Evolutionary conservation across 2,329 filamentous ascomycete genomes (phyloP).

Genomic region (Colletotrichum musicola): DNA sequence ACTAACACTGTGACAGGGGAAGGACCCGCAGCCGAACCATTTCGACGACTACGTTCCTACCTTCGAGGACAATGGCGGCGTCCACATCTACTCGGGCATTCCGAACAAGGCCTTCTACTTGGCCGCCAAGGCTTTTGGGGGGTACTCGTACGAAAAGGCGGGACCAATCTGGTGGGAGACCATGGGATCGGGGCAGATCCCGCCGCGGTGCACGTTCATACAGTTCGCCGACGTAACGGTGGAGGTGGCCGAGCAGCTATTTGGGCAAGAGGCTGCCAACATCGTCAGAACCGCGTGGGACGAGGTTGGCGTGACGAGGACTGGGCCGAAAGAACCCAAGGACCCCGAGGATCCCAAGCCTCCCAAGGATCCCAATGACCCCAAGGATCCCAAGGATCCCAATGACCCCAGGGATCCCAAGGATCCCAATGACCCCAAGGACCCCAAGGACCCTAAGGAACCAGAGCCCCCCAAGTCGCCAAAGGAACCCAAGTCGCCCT

Average conservation of each 20-base stretch:
- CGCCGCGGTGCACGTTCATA: conserved; percentile 56
- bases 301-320: conserved; percentile 57
- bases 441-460: background rate
- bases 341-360: background rate
- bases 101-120: conserved; percentile 70
- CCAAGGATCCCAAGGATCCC: background rate
- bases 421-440: background rate
- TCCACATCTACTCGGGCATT: conserved; percentile 69
- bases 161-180: conserved; percentile 67
- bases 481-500: background rate
- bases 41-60: conserved; percentile 58
- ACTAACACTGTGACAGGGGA: conserved; percentile 52
- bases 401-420: background rate
- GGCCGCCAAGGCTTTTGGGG: conserved; percentile 60
- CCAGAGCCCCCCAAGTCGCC: background rate
- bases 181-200: conserved; percentile 58
- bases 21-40: conserved; percentile 65
- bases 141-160: conserved; percentile 66
- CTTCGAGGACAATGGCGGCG: conserved; percentile 63
- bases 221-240: conserved; percentile 64
- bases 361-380: background rate
- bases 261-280: conserved; percentile 55
- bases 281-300: conserved; percentile 61
- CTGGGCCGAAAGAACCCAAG: conserved; percentile 3
- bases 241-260: conserved; percentile 58